Evolutionary conservation across 352 stramenopile species (phyloP), one percentile per base, ranked within the genome.

Genomic region (Globisporangium iwayamae): DNA sequence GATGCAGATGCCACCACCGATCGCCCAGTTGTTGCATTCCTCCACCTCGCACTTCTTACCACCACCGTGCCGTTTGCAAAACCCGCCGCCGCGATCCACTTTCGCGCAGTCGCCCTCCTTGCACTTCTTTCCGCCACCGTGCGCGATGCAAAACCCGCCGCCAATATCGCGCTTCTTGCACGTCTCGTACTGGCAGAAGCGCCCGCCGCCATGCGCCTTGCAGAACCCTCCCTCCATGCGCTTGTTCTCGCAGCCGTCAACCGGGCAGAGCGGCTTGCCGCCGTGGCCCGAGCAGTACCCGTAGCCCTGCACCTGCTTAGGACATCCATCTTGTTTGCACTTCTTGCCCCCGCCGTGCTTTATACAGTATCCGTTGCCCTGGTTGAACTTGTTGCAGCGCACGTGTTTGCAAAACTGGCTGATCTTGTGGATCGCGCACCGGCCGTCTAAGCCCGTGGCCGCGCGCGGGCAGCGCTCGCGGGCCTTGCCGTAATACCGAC

Each of bases 111-210:
- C 78, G 14, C 81, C 68, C 13, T 71, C 68, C 11, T 79, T 73
- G 65, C 87, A 96, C 45, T 92, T 91, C 69, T 96, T 96, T 14
- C 89, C 89, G 59, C 89, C 89, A 46, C 89, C 89, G 56, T 96
- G 89, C 3, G 82, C 75, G 50, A 94, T 96, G 65, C 89, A 96
- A 36, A 77, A 90, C 1, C 89, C 89, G 5, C 89, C 87, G 32
- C 87, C 89, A 63, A 96, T 93, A 63, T 96, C 87, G 28, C 85
- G 83, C 69, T 81, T 91, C 72, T 89, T 89, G 62, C 87, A 96
- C 9, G 71, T 75, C 16, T 81, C 72, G 11, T 80, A 62, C 55
- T 92, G 86, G 34, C 87, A 96, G 54, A 88, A 93, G 11, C 87
- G 74, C 0, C 85, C 89, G 3, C 88, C 89, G 9, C 89, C 89